phyloP scores from a whole-genome alignment of 2,329 filamentous ascomycete genomes.

The Cladorrhinum sp. region DNA sequence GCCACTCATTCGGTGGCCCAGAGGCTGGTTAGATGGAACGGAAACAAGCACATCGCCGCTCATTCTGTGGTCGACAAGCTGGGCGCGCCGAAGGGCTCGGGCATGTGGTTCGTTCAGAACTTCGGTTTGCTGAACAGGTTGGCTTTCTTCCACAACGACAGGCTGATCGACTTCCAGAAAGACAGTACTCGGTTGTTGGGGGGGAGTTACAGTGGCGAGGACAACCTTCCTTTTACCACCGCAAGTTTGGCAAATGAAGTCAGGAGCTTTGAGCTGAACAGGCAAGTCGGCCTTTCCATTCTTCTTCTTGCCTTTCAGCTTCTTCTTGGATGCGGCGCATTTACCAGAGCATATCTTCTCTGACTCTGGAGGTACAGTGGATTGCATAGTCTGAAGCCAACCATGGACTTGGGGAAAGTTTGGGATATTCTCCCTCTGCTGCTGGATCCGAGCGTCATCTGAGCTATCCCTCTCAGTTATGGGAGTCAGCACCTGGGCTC shows the following conservation, averaged over 20 bases:
- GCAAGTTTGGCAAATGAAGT: background rate
- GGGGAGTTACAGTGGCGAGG: background rate
- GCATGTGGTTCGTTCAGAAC: background rate
- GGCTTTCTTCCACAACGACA: background rate
- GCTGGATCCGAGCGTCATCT: conserved; percentile 6
- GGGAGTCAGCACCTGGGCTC: conserved; percentile 17
- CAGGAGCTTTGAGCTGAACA: background rate
- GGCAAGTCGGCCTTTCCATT: background rate
- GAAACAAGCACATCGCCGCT: conserved; percentile 8
- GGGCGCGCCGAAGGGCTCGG: background rate
- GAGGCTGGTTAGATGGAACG: background rate
- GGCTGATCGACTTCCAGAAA: background rate
- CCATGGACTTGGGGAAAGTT: conserved; percentile 11
- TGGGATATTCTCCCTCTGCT: conserved; percentile 12
- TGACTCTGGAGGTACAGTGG: background rate
- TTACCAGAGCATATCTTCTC: background rate
- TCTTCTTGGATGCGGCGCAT: background rate
- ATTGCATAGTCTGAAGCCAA: conserved; percentile 11
- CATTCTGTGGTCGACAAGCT: conserved; percentile 1
- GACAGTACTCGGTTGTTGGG: background rate
- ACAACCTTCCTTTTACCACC: conserved; percentile 4
- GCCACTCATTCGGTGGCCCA: background rate
- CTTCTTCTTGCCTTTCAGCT: conserved; percentile 2
- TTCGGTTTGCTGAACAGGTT: background rate
- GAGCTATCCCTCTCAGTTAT: conserved; percentile 21